These are phyloP conservation scores for Tuber magnatum DNA, from an alignment of 495 filamentous ascomycete genomes.

Conservation along the genomic window DNA sequence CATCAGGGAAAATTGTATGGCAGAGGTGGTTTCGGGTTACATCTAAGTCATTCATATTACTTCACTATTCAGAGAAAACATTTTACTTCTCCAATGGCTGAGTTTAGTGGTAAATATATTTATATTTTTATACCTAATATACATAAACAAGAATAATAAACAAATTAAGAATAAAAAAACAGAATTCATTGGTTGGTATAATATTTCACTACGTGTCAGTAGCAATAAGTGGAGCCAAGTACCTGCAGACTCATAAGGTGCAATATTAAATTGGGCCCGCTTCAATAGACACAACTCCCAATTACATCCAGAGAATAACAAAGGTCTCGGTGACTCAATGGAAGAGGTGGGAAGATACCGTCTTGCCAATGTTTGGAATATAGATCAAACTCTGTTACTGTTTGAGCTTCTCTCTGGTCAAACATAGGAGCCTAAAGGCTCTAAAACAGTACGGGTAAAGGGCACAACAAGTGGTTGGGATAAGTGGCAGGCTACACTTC, in stretches of 20 bases:
- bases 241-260: not conserved
- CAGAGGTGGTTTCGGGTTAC: not conserved
- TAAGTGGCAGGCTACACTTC: no score
- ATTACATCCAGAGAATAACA: not conserved
- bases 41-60: not conserved
- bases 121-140: not conserved
- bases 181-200: not conserved
- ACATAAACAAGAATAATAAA: not conserved
- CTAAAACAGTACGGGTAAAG: no score
- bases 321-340: not conserved
- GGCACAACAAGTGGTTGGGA: no score
- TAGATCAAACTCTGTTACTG: no score
- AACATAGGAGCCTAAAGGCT: no score
- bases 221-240: not conserved
- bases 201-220: no score
- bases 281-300: slow-evolving; percentile 4
- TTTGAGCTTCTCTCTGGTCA: no score
- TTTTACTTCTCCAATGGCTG: not conserved
- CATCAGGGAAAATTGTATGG: not conserved
- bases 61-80: not conserved
- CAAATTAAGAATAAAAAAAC: not conserved
- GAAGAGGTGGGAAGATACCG: not conserved
- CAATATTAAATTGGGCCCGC: not conserved
- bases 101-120: not conserved
- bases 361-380: no score